Base-by-base conservation (phyloP, 2,329 filamentous ascomycete genomes). In the Scedosporium minutisporum region DNA sequence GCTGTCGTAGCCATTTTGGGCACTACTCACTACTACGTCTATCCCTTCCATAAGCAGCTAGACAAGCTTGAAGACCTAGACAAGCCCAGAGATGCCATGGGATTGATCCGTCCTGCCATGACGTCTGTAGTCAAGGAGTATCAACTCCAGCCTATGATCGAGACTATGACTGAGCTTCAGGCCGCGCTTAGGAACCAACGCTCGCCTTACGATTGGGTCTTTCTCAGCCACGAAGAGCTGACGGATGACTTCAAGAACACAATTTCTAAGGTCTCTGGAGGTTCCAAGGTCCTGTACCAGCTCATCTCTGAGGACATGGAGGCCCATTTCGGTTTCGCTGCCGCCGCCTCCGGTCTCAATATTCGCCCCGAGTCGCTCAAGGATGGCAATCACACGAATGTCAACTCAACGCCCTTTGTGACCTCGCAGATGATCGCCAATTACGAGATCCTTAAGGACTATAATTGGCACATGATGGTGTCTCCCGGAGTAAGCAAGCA, bases 141-240 rank as follows among this genome's bases (percentile, higher is more conserved):
- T 66, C 89, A 93, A 71, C 74, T 91, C 12, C 73, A 82, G 6
- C 84, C 86, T 6, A 82, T 92, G 71, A 75, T 91, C 12, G 73
- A 82, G 6, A 84, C 86, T 6, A 82, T 92, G 71, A 75, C 91
- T 12, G 80, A 82, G 67, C 46, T 67, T 1, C 66, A 67, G 53
- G 10, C 33, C 9, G 65, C 58, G 4, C 41, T 59, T 27, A 29
- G 23, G 38, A 18, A 57, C 70, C 91, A 90, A 66, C 89, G 91
- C 78, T 88, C 89, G 69, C 33, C 33, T 4, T 96, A 96, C 70
- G 89, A 91, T 55, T 96, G 91, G 88, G 87, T 90, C 51, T 93
- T 96, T 76, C 91, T 95, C 80, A 95, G 93, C 74, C 86, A 91
- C 68, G 83, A 87, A 61, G 86, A 87, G 3, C 92, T 96, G 71